phyloP scores from a whole-genome alignment of 2,329 filamentous ascomycete genomes.

The Amylocarpus encephaloides region DNA sequence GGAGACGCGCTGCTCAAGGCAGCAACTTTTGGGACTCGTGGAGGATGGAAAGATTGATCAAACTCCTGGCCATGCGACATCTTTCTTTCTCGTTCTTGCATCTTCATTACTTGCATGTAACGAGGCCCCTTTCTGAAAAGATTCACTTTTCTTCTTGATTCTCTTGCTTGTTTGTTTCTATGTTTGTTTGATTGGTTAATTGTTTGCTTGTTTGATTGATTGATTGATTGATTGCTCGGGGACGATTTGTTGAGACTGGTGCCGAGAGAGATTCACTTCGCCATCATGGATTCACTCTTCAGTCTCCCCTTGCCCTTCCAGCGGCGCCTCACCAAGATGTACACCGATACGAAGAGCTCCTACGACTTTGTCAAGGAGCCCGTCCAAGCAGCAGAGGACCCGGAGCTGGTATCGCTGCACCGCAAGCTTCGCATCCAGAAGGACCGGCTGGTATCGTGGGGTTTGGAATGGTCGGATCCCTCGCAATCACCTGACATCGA shows the following conservation, averaged over 20 bases:
- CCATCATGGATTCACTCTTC: constrained; percentile 27
- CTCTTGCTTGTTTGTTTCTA: no score
- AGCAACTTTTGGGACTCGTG: constrained; percentile 18
- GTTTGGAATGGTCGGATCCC: constrained; percentile 73
- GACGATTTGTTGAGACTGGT: no score
- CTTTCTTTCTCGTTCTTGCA: background rate
- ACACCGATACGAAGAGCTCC: constrained; percentile 75
- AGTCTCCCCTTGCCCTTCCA: constrained; percentile 41
- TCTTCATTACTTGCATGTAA: background rate
- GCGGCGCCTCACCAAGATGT: constrained; percentile 62
- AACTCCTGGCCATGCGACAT: background rate
- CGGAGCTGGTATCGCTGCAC: constrained; percentile 65
- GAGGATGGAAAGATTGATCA: background rate
- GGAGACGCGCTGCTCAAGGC: constrained; percentile 15
- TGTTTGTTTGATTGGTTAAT: no score
- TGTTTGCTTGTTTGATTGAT: no score
- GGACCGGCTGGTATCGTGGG: constrained; percentile 72
- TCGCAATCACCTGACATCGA: constrained; percentile 63
- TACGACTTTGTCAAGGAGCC: constrained; percentile 65
- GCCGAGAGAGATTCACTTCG: background rate
- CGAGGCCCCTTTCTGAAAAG: no score
- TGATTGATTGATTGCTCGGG: no score
- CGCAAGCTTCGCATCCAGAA: constrained; percentile 69
- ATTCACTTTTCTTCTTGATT: no score
- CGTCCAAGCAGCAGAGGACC: constrained; percentile 56